Evolutionary conservation across 306 rosid genomes (phyloP), one percentile per base, ranked within the genome.

Genomic region (Phaseolus lunatus): DNA sequence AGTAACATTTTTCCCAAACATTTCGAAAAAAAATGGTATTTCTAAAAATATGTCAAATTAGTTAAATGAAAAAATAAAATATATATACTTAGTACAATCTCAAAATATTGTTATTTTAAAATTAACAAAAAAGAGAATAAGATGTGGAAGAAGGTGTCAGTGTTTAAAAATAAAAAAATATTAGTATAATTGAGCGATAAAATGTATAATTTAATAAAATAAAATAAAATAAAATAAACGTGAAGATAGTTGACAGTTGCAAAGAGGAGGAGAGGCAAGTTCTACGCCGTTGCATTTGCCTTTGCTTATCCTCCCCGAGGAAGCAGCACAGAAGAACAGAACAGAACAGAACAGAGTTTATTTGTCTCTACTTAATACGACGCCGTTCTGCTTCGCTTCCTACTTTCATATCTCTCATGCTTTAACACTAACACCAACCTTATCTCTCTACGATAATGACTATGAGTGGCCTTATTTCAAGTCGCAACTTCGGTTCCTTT

Each of bases 401-500:
- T 63, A 23, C 59, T 22, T 52, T 20, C 14, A 2, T 5, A 2
- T 74, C 78, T 81, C 83, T 78, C 12, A 78, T 75, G 79, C 31
- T 1, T 1, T 31, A 16, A 62, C 44, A 0, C 12, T 13, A 58
- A 26, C 65, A 23, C 8, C 44, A 11, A 43, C 48, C 31, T 56
- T 11, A 56, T 56, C 66, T 15, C 20, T 59, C 41, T 35, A 7
- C 41, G 58, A 13, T 81, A 84, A 94, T 94, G 96, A 89, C 89
- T 76, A 85, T 94, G 77, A 89, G 87, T 16, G 88, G 90, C 77
- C 82, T 89, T 20, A 82, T 94, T 64, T 90, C 94, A 50, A 86
- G 87, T 82, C 89, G 93, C 67, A 82, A 85, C 70, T 89, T 94
- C 67, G 83, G 86, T 84, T 93, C 90, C 6, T 82, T 88, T 72